phyloP scores from a whole-genome alignment of 495 filamentous ascomycete genomes.

The Aspergillus bertholletiae region DNA sequence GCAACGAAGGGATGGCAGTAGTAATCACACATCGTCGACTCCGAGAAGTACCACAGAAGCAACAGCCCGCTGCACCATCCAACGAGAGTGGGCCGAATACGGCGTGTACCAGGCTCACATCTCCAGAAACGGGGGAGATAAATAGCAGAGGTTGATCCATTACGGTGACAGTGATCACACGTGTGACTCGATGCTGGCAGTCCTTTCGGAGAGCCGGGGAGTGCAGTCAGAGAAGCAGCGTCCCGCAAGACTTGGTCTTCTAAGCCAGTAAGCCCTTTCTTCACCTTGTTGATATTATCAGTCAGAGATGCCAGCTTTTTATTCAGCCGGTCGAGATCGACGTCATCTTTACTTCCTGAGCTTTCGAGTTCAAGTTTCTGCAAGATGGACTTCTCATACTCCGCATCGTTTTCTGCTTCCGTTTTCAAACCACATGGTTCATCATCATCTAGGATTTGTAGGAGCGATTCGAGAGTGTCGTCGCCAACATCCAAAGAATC shows the following conservation, averaged over 20 bases:
- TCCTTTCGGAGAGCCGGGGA: slow-evolving; percentile 7
- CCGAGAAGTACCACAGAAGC: slow-evolving; percentile 54
- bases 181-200: slow-evolving; percentile 8
- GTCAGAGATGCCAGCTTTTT: slow-evolving; percentile 55
- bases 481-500: slow-evolving; percentile 48
- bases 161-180: slow-evolving; percentile 21
- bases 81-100: slow-evolving; percentile 51
- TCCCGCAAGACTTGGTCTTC: slow-evolving; percentile 54
- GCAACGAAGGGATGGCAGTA: slow-evolving; percentile 58
- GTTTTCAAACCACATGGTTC: slow-evolving; percentile 27
- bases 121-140: slow-evolving; percentile 59
- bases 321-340: slow-evolving; percentile 57
- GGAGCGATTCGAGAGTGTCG: slow-evolving; percentile 60
- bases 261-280: slow-evolving; percentile 62
- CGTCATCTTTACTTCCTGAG: slow-evolving; percentile 35
- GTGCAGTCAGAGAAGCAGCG: slow-evolving; percentile 16
- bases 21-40: slow-evolving; percentile 56
- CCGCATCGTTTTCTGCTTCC: slow-evolving; percentile 35
- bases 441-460: slow-evolving; percentile 50
- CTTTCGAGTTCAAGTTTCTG: slow-evolving; percentile 32
- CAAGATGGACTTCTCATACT: slow-evolving; percentile 31
- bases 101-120: slow-evolving; percentile 36
- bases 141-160: slow-evolving; percentile 36
- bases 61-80: slow-evolving; percentile 49
- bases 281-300: slow-evolving; percentile 62